Base-by-base conservation (phyloP, 768 basidiomycete species). In the Amanita pallidorosea region DNA sequence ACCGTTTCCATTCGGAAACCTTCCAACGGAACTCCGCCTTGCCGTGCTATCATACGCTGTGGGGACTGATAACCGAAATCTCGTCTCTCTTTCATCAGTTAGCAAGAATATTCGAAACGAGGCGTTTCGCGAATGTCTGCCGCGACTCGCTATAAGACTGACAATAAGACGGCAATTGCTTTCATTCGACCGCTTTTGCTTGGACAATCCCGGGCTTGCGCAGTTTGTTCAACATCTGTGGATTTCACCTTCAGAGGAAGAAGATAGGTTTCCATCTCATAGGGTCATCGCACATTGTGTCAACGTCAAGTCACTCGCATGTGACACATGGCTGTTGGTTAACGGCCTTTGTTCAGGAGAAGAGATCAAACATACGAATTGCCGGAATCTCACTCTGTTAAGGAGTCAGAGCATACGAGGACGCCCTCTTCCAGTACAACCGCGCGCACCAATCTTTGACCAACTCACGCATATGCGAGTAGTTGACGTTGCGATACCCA, bases 381-480 rank as follows among this genome's bases (percentile, higher is more conserved):
- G 66, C 55, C 57, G 54, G 33, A 57, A 64, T 36, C 52, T 70
- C 44, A 69, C 69, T 22, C 60, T 70, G 34, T 54, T 63, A 7
- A 62, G 59, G 23, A 57, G 57, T 17, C 53, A 58, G 2, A 38
- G 55, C 15, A 60, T 55, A 45, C 65, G 64, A 57, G 41, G 48
- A 17, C 22, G 38, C 18, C 49, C 66, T 37, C 46, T 63, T 13
- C 57, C 57, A 17, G 55, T 56, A 4, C 55, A 59, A 7, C 55
- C 55, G n/a, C 60, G 61, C 7, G 36, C 56, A 9, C 57, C 56
- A n/a, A 65, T 69, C 51, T 55, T 70, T 33, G 53, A 47, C 11
- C 63, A 60, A 50, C 55, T 70, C 17, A 65, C 64, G 9, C 68
- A 65, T 44, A 52, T 70, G 13, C 66, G 68, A 5, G 60, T 69